Evolutionary conservation across 495 filamentous ascomycete genomes (phyloP).

Genomic region (Xylaria palmicola): DNA sequence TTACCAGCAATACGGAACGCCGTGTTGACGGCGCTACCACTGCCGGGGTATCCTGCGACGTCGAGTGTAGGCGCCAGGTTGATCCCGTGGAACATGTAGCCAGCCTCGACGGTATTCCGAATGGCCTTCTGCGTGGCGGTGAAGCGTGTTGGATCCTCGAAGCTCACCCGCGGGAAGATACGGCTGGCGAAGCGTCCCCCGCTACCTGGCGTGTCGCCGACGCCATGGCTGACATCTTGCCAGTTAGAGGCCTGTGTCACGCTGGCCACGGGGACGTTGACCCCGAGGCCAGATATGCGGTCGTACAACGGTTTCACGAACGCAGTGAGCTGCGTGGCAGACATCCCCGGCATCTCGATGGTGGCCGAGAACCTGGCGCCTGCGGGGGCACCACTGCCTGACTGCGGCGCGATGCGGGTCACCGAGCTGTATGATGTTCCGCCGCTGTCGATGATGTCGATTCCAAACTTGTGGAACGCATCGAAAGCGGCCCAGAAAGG

Average conservation of each 20-base stretch:
- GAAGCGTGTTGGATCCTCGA: conserved; percentile 31
- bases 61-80: conserved; percentile 26
- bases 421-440: conserved; percentile 31
- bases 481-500: conserved; percentile 30
- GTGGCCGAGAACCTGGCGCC: conserved; percentile 27
- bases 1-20: conserved; percentile 43
- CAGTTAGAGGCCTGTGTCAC: conserved; percentile 25
- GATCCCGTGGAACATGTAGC: conserved; percentile 40
- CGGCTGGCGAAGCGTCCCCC: conserved; percentile 44
- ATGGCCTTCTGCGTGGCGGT: conserved; percentile 40
- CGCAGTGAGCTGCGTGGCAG: conserved; percentile 27
- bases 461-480: conserved; percentile 28
- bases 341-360: conserved; percentile 31
- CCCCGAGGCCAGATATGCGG: conserved; percentile 31
- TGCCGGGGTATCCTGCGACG: conserved; percentile 33
- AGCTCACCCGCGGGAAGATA: conserved; percentile 49
- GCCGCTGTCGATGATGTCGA: conserved; percentile 24
- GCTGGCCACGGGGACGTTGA: conserved; percentile 23
- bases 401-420: conserved; percentile 11
- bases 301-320: conserved; percentile 48
- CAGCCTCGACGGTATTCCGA: conserved; percentile 37
- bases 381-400: conserved; percentile 16
- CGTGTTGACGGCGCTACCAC: conserved; percentile 45
- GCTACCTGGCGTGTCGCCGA: conserved; percentile 22
- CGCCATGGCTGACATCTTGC: conserved; percentile 4